These are phyloP conservation scores for Pyrenula massariospora DNA, from an alignment of 495 filamentous ascomycete genomes.

Conservation along the genomic window DNA sequence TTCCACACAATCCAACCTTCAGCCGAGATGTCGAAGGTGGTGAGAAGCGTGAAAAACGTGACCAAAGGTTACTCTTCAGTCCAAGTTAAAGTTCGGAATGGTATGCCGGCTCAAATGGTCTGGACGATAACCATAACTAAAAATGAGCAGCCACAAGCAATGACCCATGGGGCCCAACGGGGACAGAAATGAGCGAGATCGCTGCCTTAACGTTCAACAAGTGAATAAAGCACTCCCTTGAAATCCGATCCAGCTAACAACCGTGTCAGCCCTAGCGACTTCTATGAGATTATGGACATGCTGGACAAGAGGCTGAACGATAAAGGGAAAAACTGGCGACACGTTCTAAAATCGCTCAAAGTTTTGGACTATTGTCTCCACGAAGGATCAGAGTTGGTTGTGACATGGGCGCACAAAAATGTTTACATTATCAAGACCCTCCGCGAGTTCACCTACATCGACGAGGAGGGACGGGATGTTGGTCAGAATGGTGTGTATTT, in stretches of 20 bases:
- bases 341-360: slow-evolving; percentile 95
- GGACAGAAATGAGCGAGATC: slow-evolving; percentile 98
- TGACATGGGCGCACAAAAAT: slow-evolving; percentile 96
- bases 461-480: slow-evolving; percentile 89
- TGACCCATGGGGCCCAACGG: slow-evolving; percentile 97
- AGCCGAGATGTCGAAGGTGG: slow-evolving; percentile 88
- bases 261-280: slow-evolving; percentile 68
- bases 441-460: slow-evolving; percentile 90
- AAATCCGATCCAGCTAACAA: slow-evolving; percentile 3
- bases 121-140: background rate
- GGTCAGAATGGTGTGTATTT: slow-evolving; percentile 75
- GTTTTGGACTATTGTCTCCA: slow-evolving; percentile 97
- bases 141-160: slow-evolving; percentile 76
- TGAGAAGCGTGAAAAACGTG: slow-evolving; percentile 98
- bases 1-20: no score
- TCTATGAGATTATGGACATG: slow-evolving; percentile 99
- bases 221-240: slow-evolving; percentile 38
- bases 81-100: slow-evolving; percentile 99
- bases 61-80: slow-evolving; percentile 96
- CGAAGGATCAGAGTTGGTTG: slow-evolving; percentile 91
- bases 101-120: slow-evolving; percentile 51
- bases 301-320: slow-evolving; percentile 97
- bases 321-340: slow-evolving; percentile 99
- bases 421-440: slow-evolving; percentile 98
- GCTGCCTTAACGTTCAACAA: slow-evolving; percentile 93